Conservation (phyloP, 164 flowering plant species). For the Litsea cubeba region DNA sequence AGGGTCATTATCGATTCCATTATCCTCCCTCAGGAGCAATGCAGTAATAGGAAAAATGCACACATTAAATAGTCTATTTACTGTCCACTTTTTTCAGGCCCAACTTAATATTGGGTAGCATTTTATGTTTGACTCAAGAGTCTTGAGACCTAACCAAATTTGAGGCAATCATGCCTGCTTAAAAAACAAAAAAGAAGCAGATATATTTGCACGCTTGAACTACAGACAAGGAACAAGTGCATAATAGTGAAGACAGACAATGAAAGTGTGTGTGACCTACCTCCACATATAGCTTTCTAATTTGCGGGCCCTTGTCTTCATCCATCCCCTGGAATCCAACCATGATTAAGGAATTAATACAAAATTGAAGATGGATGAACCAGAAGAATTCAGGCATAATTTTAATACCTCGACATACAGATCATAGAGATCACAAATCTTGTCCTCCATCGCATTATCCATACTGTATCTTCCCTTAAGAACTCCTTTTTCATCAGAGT, state of each 20-base stretch:
- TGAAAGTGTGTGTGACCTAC: constrained; percentile 27
- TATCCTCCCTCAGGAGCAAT: not conserved
- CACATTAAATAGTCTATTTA: not conserved
- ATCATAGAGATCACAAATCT: constrained; percentile 92
- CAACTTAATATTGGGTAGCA: not conserved
- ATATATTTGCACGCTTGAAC: not conserved
- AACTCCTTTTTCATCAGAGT: constrained; percentile 50
- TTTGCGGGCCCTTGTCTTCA: constrained; percentile 80
- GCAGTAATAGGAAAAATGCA: not conserved
- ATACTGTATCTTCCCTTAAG: constrained; percentile 46
- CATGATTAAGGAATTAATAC: not conserved
- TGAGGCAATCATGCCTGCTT: not conserved
- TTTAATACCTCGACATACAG: constrained; percentile 73
- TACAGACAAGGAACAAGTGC: not conserved
- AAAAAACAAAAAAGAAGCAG: not conserved
- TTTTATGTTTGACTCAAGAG: not conserved
- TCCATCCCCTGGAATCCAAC: constrained; percentile 68
- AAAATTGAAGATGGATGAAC: not conserved
- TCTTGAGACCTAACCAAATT: not conserved
- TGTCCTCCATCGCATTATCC: constrained; percentile 82
- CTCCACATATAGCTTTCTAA: constrained; percentile 86
- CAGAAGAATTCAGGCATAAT: not conserved
- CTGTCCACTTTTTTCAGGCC: not conserved
- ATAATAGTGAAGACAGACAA: not conserved
- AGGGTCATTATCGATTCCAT: not conserved